phyloP scores from a whole-genome alignment of 2,329 filamentous ascomycete species.

The Thielaviopsis ethacetica region DNA sequence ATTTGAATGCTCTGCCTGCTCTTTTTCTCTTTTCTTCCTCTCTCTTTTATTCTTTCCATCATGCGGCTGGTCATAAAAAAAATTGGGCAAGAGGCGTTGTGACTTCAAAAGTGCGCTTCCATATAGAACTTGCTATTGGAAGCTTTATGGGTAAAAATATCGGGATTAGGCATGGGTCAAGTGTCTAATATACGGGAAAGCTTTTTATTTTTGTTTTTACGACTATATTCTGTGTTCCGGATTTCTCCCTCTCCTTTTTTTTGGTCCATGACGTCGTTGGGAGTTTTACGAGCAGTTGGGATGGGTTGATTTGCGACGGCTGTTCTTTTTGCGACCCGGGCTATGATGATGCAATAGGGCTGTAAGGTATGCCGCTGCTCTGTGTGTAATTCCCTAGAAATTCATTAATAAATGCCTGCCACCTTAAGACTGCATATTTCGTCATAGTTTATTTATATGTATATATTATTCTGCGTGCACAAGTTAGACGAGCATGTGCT shows the following conservation, averaged over 20 bases:
- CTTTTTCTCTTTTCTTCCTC: not conserved
- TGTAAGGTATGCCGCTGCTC: too few relatives aligned
- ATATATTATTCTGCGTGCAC: too few relatives aligned
- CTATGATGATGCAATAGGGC: too few relatives aligned
- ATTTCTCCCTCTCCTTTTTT: not conserved
- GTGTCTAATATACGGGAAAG: not conserved
- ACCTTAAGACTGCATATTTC: too few relatives aligned
- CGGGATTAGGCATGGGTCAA: not conserved
- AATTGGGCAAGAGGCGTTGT: slow-evolving; percentile 6
- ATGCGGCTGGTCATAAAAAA: not conserved
- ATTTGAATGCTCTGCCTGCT: slow-evolving; percentile 1
- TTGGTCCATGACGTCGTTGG: too few relatives aligned
- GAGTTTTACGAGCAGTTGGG: too few relatives aligned
- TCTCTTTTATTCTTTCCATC: slow-evolving; percentile 10
- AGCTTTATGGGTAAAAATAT: not conserved
- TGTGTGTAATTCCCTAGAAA: too few relatives aligned
- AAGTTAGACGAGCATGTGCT: too few relatives aligned
- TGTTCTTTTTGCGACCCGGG: too few relatives aligned
- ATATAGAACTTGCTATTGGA: not conserved
- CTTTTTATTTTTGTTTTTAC: not conserved
- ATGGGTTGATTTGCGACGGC: too few relatives aligned
- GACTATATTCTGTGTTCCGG: not conserved
- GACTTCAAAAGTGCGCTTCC: slow-evolving; percentile 1
- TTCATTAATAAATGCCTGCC: too few relatives aligned
- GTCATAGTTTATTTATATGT: too few relatives aligned